Conservation (phyloP, 139 green algal genomes). For the Ettlia oleoabundans region DNA sequence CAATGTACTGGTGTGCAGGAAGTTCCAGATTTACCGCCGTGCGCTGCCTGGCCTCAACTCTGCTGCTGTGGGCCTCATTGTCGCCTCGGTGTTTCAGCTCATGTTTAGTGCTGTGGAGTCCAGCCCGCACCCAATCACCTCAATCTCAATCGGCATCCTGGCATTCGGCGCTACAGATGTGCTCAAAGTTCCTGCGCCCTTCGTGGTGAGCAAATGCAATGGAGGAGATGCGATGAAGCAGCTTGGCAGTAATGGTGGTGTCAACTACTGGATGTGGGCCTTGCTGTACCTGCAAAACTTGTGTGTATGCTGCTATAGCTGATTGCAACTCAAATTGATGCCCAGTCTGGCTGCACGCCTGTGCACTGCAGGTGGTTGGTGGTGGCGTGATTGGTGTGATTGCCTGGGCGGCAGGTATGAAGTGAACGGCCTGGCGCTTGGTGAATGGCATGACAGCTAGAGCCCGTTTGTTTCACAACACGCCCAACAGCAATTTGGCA, state of each 20-base stretch:
- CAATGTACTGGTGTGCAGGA: too few species aligned
- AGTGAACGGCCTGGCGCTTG: conserved; percentile 44
- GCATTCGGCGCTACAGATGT: conserved; percentile 71
- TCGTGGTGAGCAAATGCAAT: too few species aligned
- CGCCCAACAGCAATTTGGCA: too few species aligned
- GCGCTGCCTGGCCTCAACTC: conserved; percentile 84
- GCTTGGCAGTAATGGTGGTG: too few species aligned
- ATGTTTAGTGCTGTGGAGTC: conserved; percentile 65
- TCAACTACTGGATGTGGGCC: too few species aligned
- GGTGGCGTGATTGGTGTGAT: conserved; percentile 77
- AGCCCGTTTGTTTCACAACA: too few species aligned
- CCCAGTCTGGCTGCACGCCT: too few species aligned
- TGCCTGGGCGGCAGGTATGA: conserved; percentile 67
- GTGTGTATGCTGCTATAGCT: too few species aligned
- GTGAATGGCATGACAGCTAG: background rate
- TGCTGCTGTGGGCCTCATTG: conserved; percentile 87
- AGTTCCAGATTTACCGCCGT: conserved; percentile 62
- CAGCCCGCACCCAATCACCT: conserved; percentile 66
- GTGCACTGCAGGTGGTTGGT: too few species aligned
- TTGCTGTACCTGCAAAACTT: too few species aligned
- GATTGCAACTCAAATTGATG: too few species aligned
- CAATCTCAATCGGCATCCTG: conserved; percentile 78
- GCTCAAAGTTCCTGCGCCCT: conserved; percentile 71
- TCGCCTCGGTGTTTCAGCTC: conserved; percentile 86
- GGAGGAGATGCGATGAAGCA: too few species aligned